phyloP scores from a whole-genome alignment of 2,329 filamentous ascomycete species.

The Ophiostoma sp. region DNA sequence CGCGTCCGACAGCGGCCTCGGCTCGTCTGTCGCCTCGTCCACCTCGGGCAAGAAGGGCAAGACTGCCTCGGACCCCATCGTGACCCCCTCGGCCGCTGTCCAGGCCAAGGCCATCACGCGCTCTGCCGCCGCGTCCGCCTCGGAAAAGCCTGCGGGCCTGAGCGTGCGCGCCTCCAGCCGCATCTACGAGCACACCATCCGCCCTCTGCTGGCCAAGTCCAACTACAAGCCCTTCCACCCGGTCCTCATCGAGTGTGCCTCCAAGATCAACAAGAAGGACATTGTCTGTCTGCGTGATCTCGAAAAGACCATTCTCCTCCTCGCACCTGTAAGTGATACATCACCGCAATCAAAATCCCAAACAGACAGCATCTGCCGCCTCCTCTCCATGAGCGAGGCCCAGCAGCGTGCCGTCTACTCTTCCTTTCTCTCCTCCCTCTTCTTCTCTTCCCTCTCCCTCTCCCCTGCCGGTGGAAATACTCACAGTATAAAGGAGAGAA shows the following conservation, averaged over 20 bases:
- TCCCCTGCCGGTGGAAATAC: constrained; percentile 52
- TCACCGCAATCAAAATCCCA: neutral
- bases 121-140: constrained; percentile 44
- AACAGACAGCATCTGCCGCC: constrained; percentile 15
- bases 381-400: constrained; percentile 9
- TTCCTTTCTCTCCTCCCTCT: constrained; percentile 35
- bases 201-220: constrained; percentile 68
- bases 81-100: constrained; percentile 31
- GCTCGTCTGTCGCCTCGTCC: constrained; percentile 70
- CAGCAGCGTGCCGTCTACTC: constrained; percentile 30
- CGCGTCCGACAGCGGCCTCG: constrained; percentile 81
- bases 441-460: neutral
- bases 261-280: constrained; percentile 74
- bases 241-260: constrained; percentile 71
- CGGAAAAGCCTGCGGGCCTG: constrained; percentile 54
- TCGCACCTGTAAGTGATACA: constrained; percentile 77
- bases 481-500: constrained; percentile 68
- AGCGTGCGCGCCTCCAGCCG: constrained; percentile 66
- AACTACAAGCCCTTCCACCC: constrained; percentile 74
- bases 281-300: constrained; percentile 89
- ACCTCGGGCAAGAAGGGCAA: constrained; percentile 44
- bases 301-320: constrained; percentile 86
- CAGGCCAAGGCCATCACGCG: constrained; percentile 56
- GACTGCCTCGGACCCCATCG: constrained; percentile 24
- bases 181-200: constrained; percentile 73